A percentile compares a stretch with the other conserved stretches of the same genome.
These are phyloP conservation scores for Aspergillus carlsbadensis DNA, from an alignment of 495 filamentous ascomycete species.

Conservation along the genomic window DNA sequence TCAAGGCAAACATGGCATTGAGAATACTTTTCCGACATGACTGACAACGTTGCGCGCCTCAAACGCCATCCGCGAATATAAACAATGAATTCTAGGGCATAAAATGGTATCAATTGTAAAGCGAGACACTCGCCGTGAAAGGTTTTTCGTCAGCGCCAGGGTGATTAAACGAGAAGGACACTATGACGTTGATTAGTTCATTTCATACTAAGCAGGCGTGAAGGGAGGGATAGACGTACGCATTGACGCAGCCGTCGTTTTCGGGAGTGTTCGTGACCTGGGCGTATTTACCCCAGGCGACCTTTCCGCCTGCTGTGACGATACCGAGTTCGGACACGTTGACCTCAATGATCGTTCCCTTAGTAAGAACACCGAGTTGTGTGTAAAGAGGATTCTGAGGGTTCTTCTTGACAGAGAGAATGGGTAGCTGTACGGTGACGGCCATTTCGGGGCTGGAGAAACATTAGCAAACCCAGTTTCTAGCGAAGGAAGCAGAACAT, in stretches of 20 bases:
- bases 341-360: constrained; percentile 93
- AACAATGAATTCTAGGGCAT: constrained; percentile 9
- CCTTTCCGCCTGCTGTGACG: constrained; percentile 89
- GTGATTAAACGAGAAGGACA: constrained; percentile 19
- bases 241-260: constrained; percentile 79
- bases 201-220: background rate
- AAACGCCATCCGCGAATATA: constrained; percentile 14
- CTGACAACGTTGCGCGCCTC: constrained; percentile 8
- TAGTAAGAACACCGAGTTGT: constrained; percentile 88
- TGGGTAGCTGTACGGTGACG: constrained; percentile 90
- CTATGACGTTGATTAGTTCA: constrained; percentile 3
- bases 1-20: background rate
- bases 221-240: constrained; percentile 31
- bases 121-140: background rate
- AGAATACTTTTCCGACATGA: constrained; percentile 10
- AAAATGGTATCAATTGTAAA: constrained; percentile 11
- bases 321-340: constrained; percentile 93
- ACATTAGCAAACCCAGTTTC: constrained; percentile 16
- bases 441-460: constrained; percentile 64
- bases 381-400: constrained; percentile 94
- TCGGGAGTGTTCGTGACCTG: constrained; percentile 71
- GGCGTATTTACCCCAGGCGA: constrained; percentile 87
- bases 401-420: constrained; percentile 97
- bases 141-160: background rate
- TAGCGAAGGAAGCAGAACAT: constrained; percentile 20